Base-by-base conservation (phyloP, 306 rosid genomes). In the Canavalia gladiata region DNA sequence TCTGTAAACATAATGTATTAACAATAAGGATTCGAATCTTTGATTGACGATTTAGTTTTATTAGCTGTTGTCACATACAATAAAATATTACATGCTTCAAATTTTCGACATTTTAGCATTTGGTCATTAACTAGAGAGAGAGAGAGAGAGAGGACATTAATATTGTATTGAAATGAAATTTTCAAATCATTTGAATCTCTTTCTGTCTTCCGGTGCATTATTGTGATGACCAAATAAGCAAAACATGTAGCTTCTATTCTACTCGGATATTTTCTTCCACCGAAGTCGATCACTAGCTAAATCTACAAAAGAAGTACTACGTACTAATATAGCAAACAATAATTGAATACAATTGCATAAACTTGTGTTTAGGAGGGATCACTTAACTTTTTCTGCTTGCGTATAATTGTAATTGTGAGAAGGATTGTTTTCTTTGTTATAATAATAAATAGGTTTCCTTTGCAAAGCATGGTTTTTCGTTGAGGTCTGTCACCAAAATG, bases 131-230 rank as follows among this genome's bases (percentile, higher is more conserved):
- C 12, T 62, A 30, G 65, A 58, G 7, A 54, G 30, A 51, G 11
- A 49, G 4, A 30, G 65, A 58, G 7, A 54, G 10, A 69, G 30
- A 31, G 2, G 8, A 67, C 37, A 67, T 1, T 31, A 1, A 4
- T 25, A 29, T 72, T 72, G 11, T 37, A 25, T 52, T 52, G 47
- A 72, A 68, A n/a, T 39, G 69, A 37, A 7, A 11, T 3, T 37
- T 13, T 54, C 50, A 52, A 34, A 34, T 18, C 64, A 72, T 72
- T 72, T 72, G 65, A 52, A 37, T 51, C 29, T 71, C 31, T 39
- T 8, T 18, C 49, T 55, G 31, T 54, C 77, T 29, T 69, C 58
- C 37, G 5, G 7, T 54, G 35, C 37, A 54, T 25, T 39, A 39
- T 30, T 25, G 18, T 55, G 41, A 31, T 25, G 49, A 59, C 43